Base-by-base conservation (phyloP, 768 basidiomycete species). In the Agrocybe chaxingu region DNA sequence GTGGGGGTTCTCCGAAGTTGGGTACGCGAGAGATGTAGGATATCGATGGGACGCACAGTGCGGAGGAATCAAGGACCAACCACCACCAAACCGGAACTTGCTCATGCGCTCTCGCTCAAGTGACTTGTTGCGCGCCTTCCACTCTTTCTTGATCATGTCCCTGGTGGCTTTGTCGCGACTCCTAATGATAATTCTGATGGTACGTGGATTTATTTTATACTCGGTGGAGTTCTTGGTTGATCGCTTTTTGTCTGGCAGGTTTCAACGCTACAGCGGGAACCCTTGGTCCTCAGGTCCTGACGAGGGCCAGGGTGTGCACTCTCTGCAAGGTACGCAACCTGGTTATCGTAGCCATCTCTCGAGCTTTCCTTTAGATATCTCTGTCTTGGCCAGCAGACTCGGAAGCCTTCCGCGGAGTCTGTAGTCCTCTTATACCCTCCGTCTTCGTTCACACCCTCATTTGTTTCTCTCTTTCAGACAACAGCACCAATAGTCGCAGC, bases 321-420 rank as follows among this genome's bases (percentile, higher is more conserved):
- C 72, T 4, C 59, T 76, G 8, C 65, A 65, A 48, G 69, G 69
- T 70, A 37, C 29, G 57, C 16, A 16, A 16, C 58, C 29, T 8
- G 1, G 13, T 34, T 46, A 9, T 12, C 10, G 18, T 8, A 34
- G 5, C 18, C 13, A 6, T 33, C 35, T 33, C 35, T 53, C n/a
- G 8, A 47, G 0, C 33, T 41, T 39, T 18, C 9, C 1, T n/a
- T 42, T 41, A 67, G 73, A 75, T 50, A 72, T 75, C 3, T 72
- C 74, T 43, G 71, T 76, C 31, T 76, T 73, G 53, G 71, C 73
- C 2, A 74, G 65, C 51, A 72, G 73, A 7, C 73, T 60, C 69
- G 30, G 69, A 70, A 30, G 61, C 64, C 6, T 75, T 76, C 70
- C 63, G 71, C 33, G 73, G 74, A 31, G 69, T 70, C 44, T 73